Base-by-base conservation (phyloP, 1,139 yeast species). In the Geotrichum carabidarum region DNA sequence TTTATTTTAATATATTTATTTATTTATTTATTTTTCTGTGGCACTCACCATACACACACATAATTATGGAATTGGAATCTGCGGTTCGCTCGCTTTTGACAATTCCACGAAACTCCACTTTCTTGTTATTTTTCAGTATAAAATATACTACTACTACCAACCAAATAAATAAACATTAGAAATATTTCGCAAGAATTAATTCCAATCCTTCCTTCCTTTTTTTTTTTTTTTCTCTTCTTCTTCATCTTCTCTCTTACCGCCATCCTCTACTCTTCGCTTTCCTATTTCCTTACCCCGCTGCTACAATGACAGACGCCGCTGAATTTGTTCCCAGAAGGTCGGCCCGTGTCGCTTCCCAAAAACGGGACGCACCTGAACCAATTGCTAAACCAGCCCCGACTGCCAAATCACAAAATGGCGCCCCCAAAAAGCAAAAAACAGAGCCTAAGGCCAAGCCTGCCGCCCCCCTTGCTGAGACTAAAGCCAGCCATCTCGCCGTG, bases 401-500 rank as follows among this genome's bases (percentile, higher is more conserved):
- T 12, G 43, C 49, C 11, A 44, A 35, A 48, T 12, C 31, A 9
- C 15, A 32, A 27, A 38, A 31, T 12, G 44, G 37, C 36, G 46
- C 56, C 15, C 38, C 48, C n/a, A 48, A 49, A 32, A 49, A 53
- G 48, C 46, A 54, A 7, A 52, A 50, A 38, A 51, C 54, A 4
- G 52, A 50, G 11, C 17, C 44, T 14, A 8, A 44, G n/a, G 40
- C 34, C 5, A 44, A 32, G n/a, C 32, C 54, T 31, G 44, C 30
- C 8, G 31, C 35, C n/a, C 14, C 48, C 8, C 3, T 36, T 14
- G 27, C 34, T n/a, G 46, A 41, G 18, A 15, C 50, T n/a, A 38
- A 44, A 32, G 36, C 27, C 12, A 32, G 12, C 14, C 32, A 37
- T 17, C 50, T 53, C 17, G 36, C 44, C 12, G 75, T 80, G 12